These are phyloP conservation scores for Barnettozyma siamensis DNA, from an alignment of 805 yeast species.

Conservation along the genomic window DNA sequence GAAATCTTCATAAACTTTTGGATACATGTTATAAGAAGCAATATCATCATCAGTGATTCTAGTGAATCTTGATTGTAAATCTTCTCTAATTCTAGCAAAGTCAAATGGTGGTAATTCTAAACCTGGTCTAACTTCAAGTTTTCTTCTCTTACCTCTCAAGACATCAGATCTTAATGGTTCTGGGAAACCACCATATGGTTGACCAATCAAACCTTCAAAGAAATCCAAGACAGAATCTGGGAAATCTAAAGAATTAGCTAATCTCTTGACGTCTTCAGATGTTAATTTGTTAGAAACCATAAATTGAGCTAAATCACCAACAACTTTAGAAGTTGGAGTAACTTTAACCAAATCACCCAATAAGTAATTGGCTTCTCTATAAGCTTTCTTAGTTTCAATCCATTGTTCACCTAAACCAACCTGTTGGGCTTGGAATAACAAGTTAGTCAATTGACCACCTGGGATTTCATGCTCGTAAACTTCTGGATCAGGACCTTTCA, in stretches of 20 bases:
- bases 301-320: slow-evolving; percentile 98
- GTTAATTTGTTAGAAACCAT: slow-evolving; percentile 94
- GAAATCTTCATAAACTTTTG: slow-evolving; percentile 91
- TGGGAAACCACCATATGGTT: slow-evolving; percentile 99
- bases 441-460: slow-evolving; percentile 98
- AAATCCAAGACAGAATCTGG: slow-evolving; percentile 97
- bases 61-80: slow-evolving; percentile 72
- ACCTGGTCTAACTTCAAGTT: slow-evolving; percentile 88
- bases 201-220: slow-evolving; percentile 99
- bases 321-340: slow-evolving; percentile 99
- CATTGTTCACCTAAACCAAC: slow-evolving; percentile 96
- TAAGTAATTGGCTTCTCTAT: slow-evolving; percentile 82
- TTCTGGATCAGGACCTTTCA: slow-evolving; percentile 99
- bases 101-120: slow-evolving; percentile 82
- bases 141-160: slow-evolving; percentile 87
- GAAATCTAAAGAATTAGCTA: slow-evolving; percentile 92
- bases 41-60: slow-evolving; percentile 79
- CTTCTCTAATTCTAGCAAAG: slow-evolving; percentile 63
- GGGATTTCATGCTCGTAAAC: slow-evolving; percentile 98
- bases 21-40: slow-evolving; percentile 96
- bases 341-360: slow-evolving; percentile 97
- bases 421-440: slow-evolving; percentile 98
- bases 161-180: slow-evolving; percentile 94
- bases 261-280: slow-evolving; percentile 76
- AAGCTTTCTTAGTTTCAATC: slow-evolving; percentile 93